Evolutionary conservation across 2,329 filamentous ascomycete species (phyloP).

Genomic region (Huntiella abstrusa): DNA sequence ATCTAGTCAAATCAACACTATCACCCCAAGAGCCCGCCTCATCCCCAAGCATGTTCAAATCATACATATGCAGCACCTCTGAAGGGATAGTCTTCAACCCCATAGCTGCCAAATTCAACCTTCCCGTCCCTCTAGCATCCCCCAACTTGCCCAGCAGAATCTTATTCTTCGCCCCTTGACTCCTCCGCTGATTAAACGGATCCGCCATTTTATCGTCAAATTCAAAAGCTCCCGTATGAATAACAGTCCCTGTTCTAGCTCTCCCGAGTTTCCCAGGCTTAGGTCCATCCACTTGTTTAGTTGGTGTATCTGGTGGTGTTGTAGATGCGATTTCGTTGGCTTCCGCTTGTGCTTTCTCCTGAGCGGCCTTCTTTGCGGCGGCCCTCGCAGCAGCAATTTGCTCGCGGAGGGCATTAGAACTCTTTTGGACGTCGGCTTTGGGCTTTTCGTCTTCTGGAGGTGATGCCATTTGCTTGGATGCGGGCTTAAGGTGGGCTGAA

Average conservation of each 20-base stretch:
- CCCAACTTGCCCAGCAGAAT: slow-evolving; percentile 56
- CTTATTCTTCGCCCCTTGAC: slow-evolving; percentile 40
- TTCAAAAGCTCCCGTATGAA: slow-evolving; percentile 6
- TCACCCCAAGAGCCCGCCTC: slow-evolving; percentile 67
- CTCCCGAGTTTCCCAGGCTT: slow-evolving; percentile 22
- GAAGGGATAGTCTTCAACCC: slow-evolving; percentile 59
- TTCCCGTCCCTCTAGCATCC: slow-evolving; percentile 55
- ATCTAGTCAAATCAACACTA: slow-evolving; percentile 65
- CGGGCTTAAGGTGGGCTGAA: background rate
- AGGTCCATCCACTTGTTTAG: slow-evolving; percentile 10
- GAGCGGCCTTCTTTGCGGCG: slow-evolving; percentile 41
- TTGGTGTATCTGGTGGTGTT: background rate
- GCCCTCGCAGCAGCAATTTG: slow-evolving; percentile 89
- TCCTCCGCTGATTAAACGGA: slow-evolving; percentile 50
- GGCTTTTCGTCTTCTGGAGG: slow-evolving; percentile 8
- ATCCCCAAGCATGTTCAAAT: slow-evolving; percentile 46
- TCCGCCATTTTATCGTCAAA: slow-evolving; percentile 21
- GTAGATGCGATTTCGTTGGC: background rate
- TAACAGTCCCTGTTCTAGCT: slow-evolving; percentile 9
- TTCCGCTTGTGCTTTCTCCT: slow-evolving; percentile 14
- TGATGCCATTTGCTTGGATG: slow-evolving; percentile 1
- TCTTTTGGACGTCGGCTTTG: slow-evolving; percentile 30
- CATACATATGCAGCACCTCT: slow-evolving; percentile 83
- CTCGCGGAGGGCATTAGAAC: slow-evolving; percentile 65
- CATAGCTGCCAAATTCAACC: slow-evolving; percentile 76